Conservation (phyloP, 176 grass and related monocot species). For the Elymus sibiricus region DNA sequence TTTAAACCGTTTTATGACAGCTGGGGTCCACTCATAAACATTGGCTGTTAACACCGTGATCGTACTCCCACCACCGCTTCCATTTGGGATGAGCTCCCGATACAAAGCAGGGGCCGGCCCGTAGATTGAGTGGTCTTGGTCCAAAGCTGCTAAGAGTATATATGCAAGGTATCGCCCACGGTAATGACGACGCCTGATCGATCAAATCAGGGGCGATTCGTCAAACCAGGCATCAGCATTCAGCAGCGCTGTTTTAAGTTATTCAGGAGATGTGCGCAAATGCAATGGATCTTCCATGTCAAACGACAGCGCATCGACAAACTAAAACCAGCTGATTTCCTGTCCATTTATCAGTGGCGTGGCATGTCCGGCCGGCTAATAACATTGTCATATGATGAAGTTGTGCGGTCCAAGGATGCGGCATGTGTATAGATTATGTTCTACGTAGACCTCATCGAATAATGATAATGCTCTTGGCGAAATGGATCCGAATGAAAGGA, state of each 20-base stretch:
- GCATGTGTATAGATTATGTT: not conserved
- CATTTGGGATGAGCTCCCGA: no score
- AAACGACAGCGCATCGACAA: not conserved
- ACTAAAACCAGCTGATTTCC: not conserved
- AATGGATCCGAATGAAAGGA: not conserved
- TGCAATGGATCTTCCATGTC: constrained; percentile 20
- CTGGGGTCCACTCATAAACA: no score
- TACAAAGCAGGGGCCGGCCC: no score
- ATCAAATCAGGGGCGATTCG: not conserved
- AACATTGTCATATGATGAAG: no score
- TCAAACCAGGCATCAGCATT: not conserved
- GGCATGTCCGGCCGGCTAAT: not conserved
- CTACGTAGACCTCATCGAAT: not conserved
- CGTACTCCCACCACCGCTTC: no score
- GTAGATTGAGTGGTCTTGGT: no score
- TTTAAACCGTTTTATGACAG: no score
- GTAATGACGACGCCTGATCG: not conserved
- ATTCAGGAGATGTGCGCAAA: not conserved
- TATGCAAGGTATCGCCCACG: no score
- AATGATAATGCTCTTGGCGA: not conserved
- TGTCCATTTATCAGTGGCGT: not conserved
- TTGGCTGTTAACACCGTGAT: no score
- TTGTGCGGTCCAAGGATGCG: not conserved
- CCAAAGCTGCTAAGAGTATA: no score
- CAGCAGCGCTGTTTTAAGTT: not conserved